A percentile compares a stretch with the other conserved stretches of the same genome.
Evolutionary conservation across 495 filamentous ascomycete species (phyloP).

Genomic region (Thozetella sp.): DNA sequence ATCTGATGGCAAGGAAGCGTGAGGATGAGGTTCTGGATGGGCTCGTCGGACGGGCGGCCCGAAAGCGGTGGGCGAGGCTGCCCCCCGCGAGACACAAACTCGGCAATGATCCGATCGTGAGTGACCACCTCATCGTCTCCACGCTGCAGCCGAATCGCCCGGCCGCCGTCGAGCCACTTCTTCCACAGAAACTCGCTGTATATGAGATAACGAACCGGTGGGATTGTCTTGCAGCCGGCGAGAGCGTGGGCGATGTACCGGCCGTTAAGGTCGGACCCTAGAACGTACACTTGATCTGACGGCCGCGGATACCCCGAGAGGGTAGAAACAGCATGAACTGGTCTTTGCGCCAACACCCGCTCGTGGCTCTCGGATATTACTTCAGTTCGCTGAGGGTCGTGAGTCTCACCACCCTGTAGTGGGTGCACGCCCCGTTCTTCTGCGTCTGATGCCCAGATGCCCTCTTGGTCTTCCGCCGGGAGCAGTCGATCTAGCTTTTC

Average conservation of each 20-base stretch:
- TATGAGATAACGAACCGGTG: constrained; percentile 26
- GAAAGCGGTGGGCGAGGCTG: constrained; percentile 17
- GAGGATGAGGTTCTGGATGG: constrained; percentile 75
- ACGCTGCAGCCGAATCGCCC: constrained; percentile 9
- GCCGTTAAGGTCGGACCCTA: constrained; percentile 51
- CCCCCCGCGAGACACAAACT: constrained; percentile 12
- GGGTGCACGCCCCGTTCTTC: too few relatives aligned
- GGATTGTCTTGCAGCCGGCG: constrained; percentile 27
- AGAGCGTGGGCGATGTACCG: constrained; percentile 53
- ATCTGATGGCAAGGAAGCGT: constrained; percentile 62
- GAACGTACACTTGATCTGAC: constrained; percentile 48
- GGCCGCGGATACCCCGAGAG: constrained; percentile 1
- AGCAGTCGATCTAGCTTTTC: constrained; percentile 6
- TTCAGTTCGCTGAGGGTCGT: too few relatives aligned
- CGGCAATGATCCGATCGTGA: constrained; percentile 14
- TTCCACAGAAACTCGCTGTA: constrained; percentile 17
- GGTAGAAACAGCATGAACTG: too few relatives aligned
- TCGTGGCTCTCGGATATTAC: too few relatives aligned
- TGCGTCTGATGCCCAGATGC: too few relatives aligned
- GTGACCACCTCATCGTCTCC: constrained; percentile 6
- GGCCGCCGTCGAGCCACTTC: constrained; percentile 17
- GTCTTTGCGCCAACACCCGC: too few relatives aligned
- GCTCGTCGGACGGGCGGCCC: constrained; percentile 41
- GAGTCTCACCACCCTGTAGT: too few relatives aligned
- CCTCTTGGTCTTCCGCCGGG: too few relatives aligned